phyloP scores from a whole-genome alignment of 306 rosid species.

The Oxytropis ochrocephala region DNA sequence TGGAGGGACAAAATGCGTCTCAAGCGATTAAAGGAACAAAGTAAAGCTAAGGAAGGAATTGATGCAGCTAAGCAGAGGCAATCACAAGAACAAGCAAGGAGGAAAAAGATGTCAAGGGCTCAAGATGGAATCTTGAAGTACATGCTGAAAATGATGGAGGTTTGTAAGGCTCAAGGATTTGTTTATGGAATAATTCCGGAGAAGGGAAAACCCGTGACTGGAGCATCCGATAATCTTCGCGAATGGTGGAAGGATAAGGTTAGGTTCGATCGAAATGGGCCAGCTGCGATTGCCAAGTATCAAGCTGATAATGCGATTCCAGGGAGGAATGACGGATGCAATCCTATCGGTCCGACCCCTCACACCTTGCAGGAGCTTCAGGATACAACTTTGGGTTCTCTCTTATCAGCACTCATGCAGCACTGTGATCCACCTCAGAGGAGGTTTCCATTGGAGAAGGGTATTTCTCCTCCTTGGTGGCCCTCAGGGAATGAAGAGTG shows the following conservation, averaged over 20 bases:
- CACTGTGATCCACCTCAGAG: constrained; percentile 48
- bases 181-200: constrained; percentile 82
- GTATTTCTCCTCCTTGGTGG: constrained; percentile 84
- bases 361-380: constrained; percentile 80
- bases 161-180: constrained; percentile 79
- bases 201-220: constrained; percentile 75
- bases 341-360: constrained; percentile 57
- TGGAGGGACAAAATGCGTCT: constrained; percentile 65
- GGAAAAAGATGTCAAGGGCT: constrained; percentile 89
- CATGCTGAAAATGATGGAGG: constrained; percentile 88
- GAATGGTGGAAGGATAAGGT: constrained; percentile 92
- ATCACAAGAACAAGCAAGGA: constrained; percentile 77
- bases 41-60: constrained; percentile 46
- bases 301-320: constrained; percentile 55
- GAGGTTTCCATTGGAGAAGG: constrained; percentile 75
- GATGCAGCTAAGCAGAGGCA: constrained; percentile 58
- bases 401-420: constrained; percentile 65
- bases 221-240: constrained; percentile 80
- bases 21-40: constrained; percentile 55
- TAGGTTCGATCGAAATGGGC: constrained; percentile 78
- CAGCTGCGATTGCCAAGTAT: constrained; percentile 71
- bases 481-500: constrained; percentile 69
- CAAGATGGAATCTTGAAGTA: constrained; percentile 82
- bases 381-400: constrained; percentile 77
- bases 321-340: constrained; percentile 57